Percentiles rank a stretch among this genome's conserved stretches.
phyloP scores from a whole-genome alignment of 2,329 filamentous ascomycete genomes.

The Monosporascus sp. region DNA sequence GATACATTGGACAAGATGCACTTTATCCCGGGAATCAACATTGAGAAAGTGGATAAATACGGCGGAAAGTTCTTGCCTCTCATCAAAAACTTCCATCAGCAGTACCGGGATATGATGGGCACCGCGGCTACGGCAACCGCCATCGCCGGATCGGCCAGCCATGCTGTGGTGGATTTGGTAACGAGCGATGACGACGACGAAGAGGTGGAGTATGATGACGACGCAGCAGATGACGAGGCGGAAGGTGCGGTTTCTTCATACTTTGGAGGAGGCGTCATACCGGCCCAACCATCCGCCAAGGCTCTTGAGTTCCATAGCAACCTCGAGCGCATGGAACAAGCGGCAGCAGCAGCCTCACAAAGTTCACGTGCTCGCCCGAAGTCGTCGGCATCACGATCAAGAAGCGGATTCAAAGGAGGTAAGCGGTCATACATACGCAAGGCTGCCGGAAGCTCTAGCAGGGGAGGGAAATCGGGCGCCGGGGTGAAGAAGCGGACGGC shows the following conservation, averaged over 20 bases:
- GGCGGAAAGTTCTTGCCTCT: constrained; percentile 58
- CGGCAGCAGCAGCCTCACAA: constrained; percentile 11
- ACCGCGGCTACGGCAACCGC: constrained; percentile 6
- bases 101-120: constrained; percentile 50
- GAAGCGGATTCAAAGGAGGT: constrained; percentile 14
- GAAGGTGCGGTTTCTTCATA: constrained; percentile 41
- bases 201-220: constrained; percentile 10
- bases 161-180: constrained; percentile 52
- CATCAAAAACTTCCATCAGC: constrained; percentile 42
- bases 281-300: constrained; percentile 9
- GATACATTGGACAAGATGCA: constrained; percentile 57
- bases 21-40: constrained; percentile 57
- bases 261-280: constrained; percentile 29
- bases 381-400: constrained; percentile 15
- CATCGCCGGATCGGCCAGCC: constrained; percentile 15
- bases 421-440: constrained; percentile 14
- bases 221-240: constrained; percentile 18
- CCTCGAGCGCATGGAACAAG: constrained; percentile 19
- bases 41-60: constrained; percentile 56
- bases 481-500: constrained; percentile 18
- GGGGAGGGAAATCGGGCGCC: constrained; percentile 5
- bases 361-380: constrained; percentile 15
- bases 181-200: constrained; percentile 28
- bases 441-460: constrained; percentile 11
- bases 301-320: constrained; percentile 24